Evolutionary conservation across 305 asterid species (phyloP).

Genomic region (Solanum chacoense): DNA sequence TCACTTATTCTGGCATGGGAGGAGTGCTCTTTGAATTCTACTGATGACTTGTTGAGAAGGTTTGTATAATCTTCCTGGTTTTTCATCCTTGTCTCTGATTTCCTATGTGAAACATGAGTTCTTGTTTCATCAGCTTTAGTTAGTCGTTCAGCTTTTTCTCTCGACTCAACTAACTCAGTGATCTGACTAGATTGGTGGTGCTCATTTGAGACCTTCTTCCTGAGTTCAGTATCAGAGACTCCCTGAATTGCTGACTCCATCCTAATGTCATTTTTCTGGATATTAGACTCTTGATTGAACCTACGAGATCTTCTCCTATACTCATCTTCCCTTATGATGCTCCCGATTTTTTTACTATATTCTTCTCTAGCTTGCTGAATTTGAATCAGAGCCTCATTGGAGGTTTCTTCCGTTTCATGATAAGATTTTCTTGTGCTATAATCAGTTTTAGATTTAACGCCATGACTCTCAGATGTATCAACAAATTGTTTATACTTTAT

Average conservation of each 20-base stretch:
- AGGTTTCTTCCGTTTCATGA: conserved; percentile 23
- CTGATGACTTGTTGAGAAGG: conserved; percentile 25
- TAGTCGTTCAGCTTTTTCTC: conserved; percentile 28
- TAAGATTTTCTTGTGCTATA: conserved; percentile 27
- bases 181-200: conserved; percentile 24
- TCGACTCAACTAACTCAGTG: conserved; percentile 26
- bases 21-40: conserved; percentile 16
- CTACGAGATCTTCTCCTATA: conserved; percentile 29
- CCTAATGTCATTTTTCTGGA: conserved; percentile 37
- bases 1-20: conserved; percentile 16
- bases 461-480: conserved; percentile 22
- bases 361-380: conserved; percentile 30
- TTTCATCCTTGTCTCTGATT: conserved; percentile 22
- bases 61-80: conserved; percentile 27
- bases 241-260: conserved; percentile 31
- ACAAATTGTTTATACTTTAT: conserved; percentile 43
- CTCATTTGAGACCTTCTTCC: conserved; percentile 35
- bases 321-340: conserved; percentile 35
- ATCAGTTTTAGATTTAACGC: conserved; percentile 20
- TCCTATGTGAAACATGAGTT: conserved; percentile 18
- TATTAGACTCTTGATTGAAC: conserved; percentile 25
- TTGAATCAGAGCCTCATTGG: conserved; percentile 23
- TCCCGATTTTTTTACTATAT: conserved; percentile 19
- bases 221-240: conserved; percentile 11
- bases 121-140: conserved; percentile 9